Base-by-base conservation (phyloP, 176 grass and related monocot species). In the Oryza meridionalis region DNA sequence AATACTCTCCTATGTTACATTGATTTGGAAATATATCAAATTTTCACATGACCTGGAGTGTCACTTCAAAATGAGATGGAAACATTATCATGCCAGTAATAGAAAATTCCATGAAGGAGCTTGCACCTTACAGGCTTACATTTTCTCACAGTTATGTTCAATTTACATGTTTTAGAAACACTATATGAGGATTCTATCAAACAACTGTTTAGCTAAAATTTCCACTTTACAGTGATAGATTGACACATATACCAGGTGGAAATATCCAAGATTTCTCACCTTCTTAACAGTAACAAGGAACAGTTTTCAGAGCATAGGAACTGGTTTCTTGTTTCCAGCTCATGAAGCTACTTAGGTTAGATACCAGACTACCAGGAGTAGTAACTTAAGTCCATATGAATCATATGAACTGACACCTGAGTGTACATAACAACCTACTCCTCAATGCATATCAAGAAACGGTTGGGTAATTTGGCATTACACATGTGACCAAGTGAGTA, bases 11-110 rank as follows among this genome's bases (percentile, higher is more conserved):
- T 79, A 47, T 13, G 80, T 80, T 66, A 61, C 44, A 87, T 43
- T 43, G 9, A 7, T 55, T 55, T 74, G 27, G 73, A 51, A 92
- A 86, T n/a, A 66, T 78, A 33, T 69, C 19, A 78, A 84, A 75
- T 50, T 6, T 67, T 81, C 66, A 72, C 45, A 87, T 53, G 19
- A 35, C 77, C 61, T 67, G 55, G 17, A 84, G 33, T 40, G 35
- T 29, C 35, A 49, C 6, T 35, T 77, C 15, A 42, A 77, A 14
- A 51, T 62, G 5, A 9, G 35, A 32, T 22, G 5, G 13, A 33
- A 33, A 53, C 74, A 77, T 42, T 13, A 12, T 37, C 35, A 62
- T 31, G 62, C 19, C 11, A 11, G 10, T 11, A 19, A 62, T 9
- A 55, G 15, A 33, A 75, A 77, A 53, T 37, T 59, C 31, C 31